These are phyloP conservation scores for Talaromyces sp. DNA, from an alignment of 2,329 filamentous ascomycete genomes.

Conservation along the genomic window DNA sequence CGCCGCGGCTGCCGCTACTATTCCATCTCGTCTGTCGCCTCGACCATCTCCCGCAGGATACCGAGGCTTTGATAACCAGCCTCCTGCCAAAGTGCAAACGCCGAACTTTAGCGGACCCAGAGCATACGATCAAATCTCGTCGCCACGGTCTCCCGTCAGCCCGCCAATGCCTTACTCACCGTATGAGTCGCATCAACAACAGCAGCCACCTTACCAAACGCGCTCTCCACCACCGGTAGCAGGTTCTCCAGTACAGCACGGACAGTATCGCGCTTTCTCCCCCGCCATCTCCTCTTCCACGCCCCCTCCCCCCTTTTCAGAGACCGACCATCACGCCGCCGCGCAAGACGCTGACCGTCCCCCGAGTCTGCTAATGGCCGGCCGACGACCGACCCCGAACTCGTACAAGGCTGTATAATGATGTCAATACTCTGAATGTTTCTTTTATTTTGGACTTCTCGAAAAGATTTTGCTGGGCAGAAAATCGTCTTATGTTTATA, in stretches of 20 bases:
- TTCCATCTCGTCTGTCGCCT: conserved; percentile 5
- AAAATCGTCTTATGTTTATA: not conserved
- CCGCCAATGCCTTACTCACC: conserved; percentile 7
- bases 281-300: conserved; percentile 3
- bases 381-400: conserved; percentile 31
- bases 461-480: not conserved
- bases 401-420: conserved; percentile 29
- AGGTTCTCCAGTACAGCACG: not conserved
- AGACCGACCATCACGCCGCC: not conserved
- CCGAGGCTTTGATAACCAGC: conserved; percentile 12
- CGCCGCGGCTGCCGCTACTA: not conserved
- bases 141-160: conserved; percentile 8
- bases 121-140: conserved; percentile 5
- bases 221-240: conserved; percentile 4
- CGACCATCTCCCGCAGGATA: conserved; percentile 3
- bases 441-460: not conserved
- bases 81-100: conserved; percentile 1
- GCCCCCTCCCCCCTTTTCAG: conserved; percentile 2
- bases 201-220: conserved; percentile 3
- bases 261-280: conserved; percentile 1
- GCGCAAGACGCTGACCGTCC: conserved; percentile 24
- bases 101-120: conserved; percentile 10
- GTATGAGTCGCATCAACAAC: conserved; percentile 5
- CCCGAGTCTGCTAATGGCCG: conserved; percentile 37
- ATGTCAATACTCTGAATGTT: not conserved